A percentile compares a stretch with the other conserved stretches of the same genome.
These are phyloP conservation scores for Dactylonectria estremocensis DNA, from an alignment of 2,329 filamentous ascomycete genomes.

Conservation along the genomic window DNA sequence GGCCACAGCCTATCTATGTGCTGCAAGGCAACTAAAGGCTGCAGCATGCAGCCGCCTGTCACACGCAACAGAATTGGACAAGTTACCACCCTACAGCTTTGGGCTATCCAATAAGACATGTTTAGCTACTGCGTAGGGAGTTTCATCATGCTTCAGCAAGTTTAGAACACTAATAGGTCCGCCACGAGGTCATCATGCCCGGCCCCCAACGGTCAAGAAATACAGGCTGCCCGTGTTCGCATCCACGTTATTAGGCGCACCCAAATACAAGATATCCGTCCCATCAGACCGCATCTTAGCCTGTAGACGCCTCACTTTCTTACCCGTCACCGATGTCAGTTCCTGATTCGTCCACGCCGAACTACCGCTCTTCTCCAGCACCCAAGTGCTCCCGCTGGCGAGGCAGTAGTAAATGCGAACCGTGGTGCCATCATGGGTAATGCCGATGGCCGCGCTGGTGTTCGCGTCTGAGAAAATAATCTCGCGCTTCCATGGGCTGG, in stretches of 20 bases:
- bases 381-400: constrained; percentile 33
- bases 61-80: not conserved
- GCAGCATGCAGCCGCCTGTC: not conserved
- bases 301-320: constrained; percentile 35
- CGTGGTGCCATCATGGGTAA: constrained; percentile 37
- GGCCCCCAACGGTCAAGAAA: constrained; percentile 25
- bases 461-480: constrained; percentile 32
- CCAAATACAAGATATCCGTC: constrained; percentile 38
- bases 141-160: not conserved
- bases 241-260: constrained; percentile 36
- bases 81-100: not conserved
- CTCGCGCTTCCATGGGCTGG: constrained; percentile 38
- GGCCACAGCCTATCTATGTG: not conserved
- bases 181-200: not conserved
- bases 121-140: not conserved
- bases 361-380: constrained; percentile 37
- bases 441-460: constrained; percentile 38
- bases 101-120: not conserved
- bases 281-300: constrained; percentile 37
- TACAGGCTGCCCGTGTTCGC: constrained; percentile 37
- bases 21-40: not conserved
- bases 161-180: not conserved
- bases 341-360: constrained; percentile 34
- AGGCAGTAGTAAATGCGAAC: constrained; percentile 42
- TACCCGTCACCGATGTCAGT: constrained; percentile 28